A percentile compares a stretch with the other conserved stretches of the same genome.
phyloP scores from a whole-genome alignment of 495 filamentous ascomycete genomes.

The Talaromyces proteolyticus region DNA sequence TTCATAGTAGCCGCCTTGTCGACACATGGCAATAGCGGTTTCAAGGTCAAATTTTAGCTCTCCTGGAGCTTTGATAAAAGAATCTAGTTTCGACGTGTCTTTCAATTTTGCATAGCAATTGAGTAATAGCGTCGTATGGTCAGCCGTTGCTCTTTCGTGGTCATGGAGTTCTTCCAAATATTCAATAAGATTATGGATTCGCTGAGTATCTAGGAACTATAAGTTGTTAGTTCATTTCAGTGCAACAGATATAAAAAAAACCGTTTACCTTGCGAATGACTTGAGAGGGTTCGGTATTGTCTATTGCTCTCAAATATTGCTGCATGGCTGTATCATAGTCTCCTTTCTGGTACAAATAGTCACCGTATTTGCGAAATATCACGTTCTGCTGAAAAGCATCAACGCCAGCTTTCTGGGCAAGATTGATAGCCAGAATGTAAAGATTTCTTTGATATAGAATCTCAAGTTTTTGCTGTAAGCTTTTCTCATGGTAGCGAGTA shows the following conservation, averaged over 20 bases:
- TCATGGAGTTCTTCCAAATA: conserved; percentile 96
- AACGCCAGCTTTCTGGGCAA: conserved; percentile 82
- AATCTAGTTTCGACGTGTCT: conserved; percentile 89
- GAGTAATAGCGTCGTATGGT: conserved; percentile 88
- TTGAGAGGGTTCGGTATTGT: conserved; percentile 90
- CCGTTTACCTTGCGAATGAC: conserved; percentile 77
- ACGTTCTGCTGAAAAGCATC: conserved; percentile 77
- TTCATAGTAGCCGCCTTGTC: conserved; percentile 95
- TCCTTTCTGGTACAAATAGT: conserved; percentile 89
- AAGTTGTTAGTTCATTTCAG: background rate
- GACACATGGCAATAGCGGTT: conserved; percentile 95
- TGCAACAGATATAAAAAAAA: background rate
- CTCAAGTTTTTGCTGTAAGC: conserved; percentile 83
- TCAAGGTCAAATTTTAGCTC: conserved; percentile 96
- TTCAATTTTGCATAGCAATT: conserved; percentile 99
- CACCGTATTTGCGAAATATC: conserved; percentile 90
- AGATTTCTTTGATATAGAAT: conserved; percentile 92
- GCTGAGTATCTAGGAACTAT: conserved; percentile 87
- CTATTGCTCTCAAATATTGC: conserved; percentile 93
- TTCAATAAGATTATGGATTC: conserved; percentile 95
- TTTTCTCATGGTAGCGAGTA: conserved; percentile 87
- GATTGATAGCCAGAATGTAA: conserved; percentile 84
- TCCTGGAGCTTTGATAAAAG: conserved; percentile 92
- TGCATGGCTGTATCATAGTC: conserved; percentile 98
- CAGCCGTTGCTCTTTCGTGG: conserved; percentile 87